Percentiles rank a stretch among this genome's conserved stretches.
Evolutionary conservation across 2,329 filamentous ascomycete species (phyloP).

Genomic region (Diaporthe aspalathi): DNA sequence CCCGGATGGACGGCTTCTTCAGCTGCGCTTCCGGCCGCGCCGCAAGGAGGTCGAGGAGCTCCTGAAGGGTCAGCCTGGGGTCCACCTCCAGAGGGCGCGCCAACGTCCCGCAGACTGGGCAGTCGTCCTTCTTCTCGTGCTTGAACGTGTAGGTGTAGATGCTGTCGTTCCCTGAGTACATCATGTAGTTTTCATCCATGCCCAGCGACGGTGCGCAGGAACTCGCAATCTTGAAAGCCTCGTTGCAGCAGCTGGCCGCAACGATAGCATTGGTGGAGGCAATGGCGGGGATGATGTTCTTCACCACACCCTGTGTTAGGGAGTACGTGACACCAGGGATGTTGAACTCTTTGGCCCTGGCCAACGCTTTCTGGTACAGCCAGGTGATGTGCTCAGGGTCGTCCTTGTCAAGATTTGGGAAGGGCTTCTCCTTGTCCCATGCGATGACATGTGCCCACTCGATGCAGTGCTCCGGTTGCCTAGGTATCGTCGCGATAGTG

Average conservation of each 20-base stretch:
- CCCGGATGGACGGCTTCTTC: constrained; percentile 89
- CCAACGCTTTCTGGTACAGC: constrained; percentile 87
- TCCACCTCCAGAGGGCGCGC: constrained; percentile 81
- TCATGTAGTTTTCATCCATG: constrained; percentile 92
- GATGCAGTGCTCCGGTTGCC: constrained; percentile 97
- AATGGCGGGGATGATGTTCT: constrained; percentile 99
- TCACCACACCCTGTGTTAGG: constrained; percentile 96
- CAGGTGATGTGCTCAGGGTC: constrained; percentile 98
- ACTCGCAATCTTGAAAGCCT: constrained; percentile 94
- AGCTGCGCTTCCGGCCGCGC: constrained; percentile 89
- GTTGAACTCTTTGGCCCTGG: constrained; percentile 86
- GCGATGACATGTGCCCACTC: constrained; percentile 99
- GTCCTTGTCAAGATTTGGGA: constrained; percentile 90
- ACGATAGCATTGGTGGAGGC: constrained; percentile 98
- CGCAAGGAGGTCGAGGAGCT: constrained; percentile 86
- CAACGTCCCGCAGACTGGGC: constrained; percentile 89
- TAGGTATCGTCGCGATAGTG: constrained; percentile 94
- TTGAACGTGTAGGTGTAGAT: constrained; percentile 98
- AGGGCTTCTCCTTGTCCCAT: constrained; percentile 89
- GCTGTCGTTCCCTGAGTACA: constrained; percentile 96
- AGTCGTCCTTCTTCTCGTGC: constrained; percentile 93
- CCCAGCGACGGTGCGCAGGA: constrained; percentile 83
- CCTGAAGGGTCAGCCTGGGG: constrained; percentile 77
- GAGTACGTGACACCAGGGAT: constrained; percentile 95
- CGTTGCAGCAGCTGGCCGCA: constrained; percentile 94